Conservation (phyloP, 2,329 filamentous ascomycete species). For the Neonectria faginata region DNA sequence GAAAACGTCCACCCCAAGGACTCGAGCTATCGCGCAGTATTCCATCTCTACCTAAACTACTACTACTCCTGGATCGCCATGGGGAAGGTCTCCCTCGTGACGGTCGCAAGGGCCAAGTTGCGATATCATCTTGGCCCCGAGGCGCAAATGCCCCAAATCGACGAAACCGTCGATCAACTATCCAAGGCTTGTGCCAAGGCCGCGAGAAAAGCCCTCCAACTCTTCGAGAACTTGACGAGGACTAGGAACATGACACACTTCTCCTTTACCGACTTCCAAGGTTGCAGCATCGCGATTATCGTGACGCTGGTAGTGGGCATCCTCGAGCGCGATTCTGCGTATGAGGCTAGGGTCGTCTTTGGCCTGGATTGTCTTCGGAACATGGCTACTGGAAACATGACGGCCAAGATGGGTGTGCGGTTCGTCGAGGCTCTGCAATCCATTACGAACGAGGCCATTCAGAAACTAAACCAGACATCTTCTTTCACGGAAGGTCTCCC, state of each 20-base stretch:
- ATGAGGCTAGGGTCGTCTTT: conserved; percentile 46
- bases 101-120: conserved; percentile 45
- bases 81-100: conserved; percentile 51
- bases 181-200: conserved; percentile 48
- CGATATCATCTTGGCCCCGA: conserved; percentile 31
- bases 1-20: conserved; percentile 45
- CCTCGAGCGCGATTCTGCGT: conserved; percentile 49
- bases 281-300: conserved; percentile 53
- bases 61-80: conserved; percentile 53
- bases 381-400: conserved; percentile 51
- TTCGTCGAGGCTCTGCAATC: conserved; percentile 43
- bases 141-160: conserved; percentile 16
- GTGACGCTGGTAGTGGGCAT: conserved; percentile 51
- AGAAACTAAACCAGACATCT: conserved; percentile 25
- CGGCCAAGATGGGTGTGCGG: conserved; percentile 38
- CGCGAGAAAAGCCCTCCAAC: conserved; percentile 47
- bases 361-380: conserved; percentile 48
- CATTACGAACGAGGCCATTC: conserved; percentile 39
- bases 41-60: conserved; percentile 53
- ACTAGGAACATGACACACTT: conserved; percentile 50
- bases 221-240: conserved; percentile 47
- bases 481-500: not conserved
- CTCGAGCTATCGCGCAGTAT: conserved; percentile 47
- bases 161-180: conserved; percentile 31
- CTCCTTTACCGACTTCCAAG: conserved; percentile 55